Evolutionary conservation across 495 filamentous ascomycete species (phyloP), one percentile per base, ranked within the genome.

Genomic region (Penicillium macrosclerotiorum): DNA sequence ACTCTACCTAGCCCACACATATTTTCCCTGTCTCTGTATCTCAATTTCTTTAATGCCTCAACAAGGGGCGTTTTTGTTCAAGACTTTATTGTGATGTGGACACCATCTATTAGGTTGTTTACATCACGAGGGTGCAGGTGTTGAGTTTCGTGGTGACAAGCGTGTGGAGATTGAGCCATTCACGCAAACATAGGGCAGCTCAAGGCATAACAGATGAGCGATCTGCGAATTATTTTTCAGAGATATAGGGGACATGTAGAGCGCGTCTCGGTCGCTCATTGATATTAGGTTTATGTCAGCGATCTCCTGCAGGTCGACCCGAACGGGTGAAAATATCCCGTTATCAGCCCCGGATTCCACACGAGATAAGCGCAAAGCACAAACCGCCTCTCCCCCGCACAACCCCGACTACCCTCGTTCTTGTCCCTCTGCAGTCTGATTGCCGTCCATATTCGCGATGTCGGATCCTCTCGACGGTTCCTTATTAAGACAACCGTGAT

Each of bases 401-500:
- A 34, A n/a, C 12, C 12, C 31, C 31, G 16, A 13, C 19, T 8
- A 13, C 22, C 19, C 9, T 25, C 36, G 43, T 41, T 16, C 30
- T 42, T 14, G 22, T 20, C 12, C 30, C 9, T 41, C 25, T 25
- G 12, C 16, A 5, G 31, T 13, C 11, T n/a, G 31, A 7, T 38
- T 22, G n/a, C n/a, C n/a, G n/a, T n/a, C n/a, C n/a, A n/a, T n/a
- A n/a, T 22, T 23, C 30, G 18, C 42, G 31, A 47, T 53, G 38
- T 25, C 31, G 37, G 34, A 17, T 29, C 29, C 30, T 44, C 22
- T 16, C 35, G 27, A 55, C 45, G 27, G 23, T 25, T 31, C 25
- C 43, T 8, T 7, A 35, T 45, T 17, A 12, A 40, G 31, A 30
- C 42, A 19, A 25, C 37, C 27, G 34, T 42, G n/a, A 74, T 74